phyloP scores from a whole-genome alignment of 78 protist genomes.

The slime mould (Dictyostelium discoideum) region dicty_2.7 NC_007091.3:1314501-1315000 shows the following conservation, averaged over 20 bases:
- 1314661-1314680: too few species aligned
- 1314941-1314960: background rate
- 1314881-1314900: conserved; percentile 54
- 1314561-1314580: background rate
- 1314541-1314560: background rate
- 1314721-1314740: conserved; percentile 66
- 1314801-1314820: conserved; percentile 1
- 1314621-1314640: background rate
- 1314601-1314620: too few species aligned
- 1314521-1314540: background rate
- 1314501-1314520: too few species aligned
- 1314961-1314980: conserved; percentile 49
- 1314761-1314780: background rate
- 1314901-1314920: conserved; percentile 44
- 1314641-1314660: too few species aligned
- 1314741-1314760: conserved; percentile 65
- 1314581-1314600: too few species aligned
- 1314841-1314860: conserved; percentile 69
- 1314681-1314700: background rate
- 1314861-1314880: conserved; percentile 43
- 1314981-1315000: conserved; percentile 42
- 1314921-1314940: conserved; percentile 29
- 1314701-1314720: background rate
- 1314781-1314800: conserved; percentile 63
- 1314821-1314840: conserved; percentile 2